phyloP scores from a whole-genome alignment of 257 asterid species.

The Gentiana dahurica region DNA sequence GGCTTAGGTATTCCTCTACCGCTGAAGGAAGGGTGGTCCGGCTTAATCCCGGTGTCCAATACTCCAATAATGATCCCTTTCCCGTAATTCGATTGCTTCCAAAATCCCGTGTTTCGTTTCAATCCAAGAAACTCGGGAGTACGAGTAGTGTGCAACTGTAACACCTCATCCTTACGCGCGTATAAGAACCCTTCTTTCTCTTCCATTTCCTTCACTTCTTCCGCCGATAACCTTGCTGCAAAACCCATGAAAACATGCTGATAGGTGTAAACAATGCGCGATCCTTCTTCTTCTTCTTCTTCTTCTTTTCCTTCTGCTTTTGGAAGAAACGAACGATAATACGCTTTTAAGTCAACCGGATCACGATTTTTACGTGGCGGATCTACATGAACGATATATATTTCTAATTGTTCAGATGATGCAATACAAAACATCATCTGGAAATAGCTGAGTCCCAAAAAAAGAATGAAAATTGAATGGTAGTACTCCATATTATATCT shows the following conservation, averaged over 20 bases:
- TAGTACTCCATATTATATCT: too few species aligned
- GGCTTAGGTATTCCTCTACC: constrained; percentile 9
- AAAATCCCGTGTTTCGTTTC: constrained; percentile 6
- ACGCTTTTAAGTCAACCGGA: constrained; percentile 3
- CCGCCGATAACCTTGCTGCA: constrained; percentile 7
- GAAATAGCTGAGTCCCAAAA: background rate
- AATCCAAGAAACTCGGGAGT: constrained; percentile 10
- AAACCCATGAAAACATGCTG: constrained; percentile 11
- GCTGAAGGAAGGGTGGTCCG: constrained; percentile 14
- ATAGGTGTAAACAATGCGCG: constrained; percentile 8
- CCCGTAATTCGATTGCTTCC: constrained; percentile 8
- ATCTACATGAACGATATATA: constrained; percentile 6
- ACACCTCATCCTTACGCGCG: background rate
- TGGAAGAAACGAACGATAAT: constrained; percentile 9
- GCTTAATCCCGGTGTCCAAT: constrained; percentile 9
- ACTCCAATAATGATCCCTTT: constrained; percentile 11
- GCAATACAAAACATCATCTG: background rate
- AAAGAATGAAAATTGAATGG: background rate
- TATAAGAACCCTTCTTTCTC: constrained; percentile 11
- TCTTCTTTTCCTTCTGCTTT: background rate
- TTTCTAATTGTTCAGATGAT: background rate
- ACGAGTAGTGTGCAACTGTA: constrained; percentile 8
- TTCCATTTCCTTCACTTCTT: constrained; percentile 11
- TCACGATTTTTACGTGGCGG: background rate
- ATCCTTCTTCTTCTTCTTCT: background rate